phyloP scores from a whole-genome alignment of 345 rosid genomes.

The Arabidopsis arenosa region DNA sequence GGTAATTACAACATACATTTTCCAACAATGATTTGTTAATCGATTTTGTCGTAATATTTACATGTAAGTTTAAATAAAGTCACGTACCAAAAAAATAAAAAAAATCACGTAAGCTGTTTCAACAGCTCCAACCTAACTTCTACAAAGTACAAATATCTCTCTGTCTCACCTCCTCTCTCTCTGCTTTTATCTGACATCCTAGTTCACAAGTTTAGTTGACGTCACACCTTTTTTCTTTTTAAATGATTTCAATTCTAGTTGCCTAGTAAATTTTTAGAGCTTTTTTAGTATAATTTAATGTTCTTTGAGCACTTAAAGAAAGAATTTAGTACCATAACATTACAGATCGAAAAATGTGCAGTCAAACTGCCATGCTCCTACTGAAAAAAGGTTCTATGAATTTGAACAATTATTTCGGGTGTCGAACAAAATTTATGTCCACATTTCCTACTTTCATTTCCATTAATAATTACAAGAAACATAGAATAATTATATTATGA shows the following conservation, averaged over 20 bases:
- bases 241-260: not conserved
- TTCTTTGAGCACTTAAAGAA: constrained; percentile 29
- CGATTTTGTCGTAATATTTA: not conserved
- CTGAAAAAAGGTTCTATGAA: not conserved
- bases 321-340: constrained; percentile 1
- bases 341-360: constrained; percentile 17
- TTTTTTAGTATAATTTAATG: constrained; percentile 8
- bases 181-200: constrained; percentile 32
- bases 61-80: constrained; percentile 24
- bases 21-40: not conserved
- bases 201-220: constrained; percentile 37
- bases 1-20: not conserved
- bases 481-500: too few species aligned
- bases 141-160: constrained; percentile 19
- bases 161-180: constrained; percentile 1
- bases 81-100: not conserved
- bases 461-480: not conserved
- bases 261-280: not conserved
- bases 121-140: constrained; percentile 40
- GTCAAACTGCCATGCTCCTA: constrained; percentile 30
- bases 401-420: not conserved
- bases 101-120: constrained; percentile 35
- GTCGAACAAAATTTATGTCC: constrained; percentile 4
- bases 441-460: constrained; percentile 1
- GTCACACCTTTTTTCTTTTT: constrained; percentile 18